Evolutionary conservation across 768 basidiomycete species (phyloP).

Genomic region (Leucosporidium creatinivorum): DNA sequence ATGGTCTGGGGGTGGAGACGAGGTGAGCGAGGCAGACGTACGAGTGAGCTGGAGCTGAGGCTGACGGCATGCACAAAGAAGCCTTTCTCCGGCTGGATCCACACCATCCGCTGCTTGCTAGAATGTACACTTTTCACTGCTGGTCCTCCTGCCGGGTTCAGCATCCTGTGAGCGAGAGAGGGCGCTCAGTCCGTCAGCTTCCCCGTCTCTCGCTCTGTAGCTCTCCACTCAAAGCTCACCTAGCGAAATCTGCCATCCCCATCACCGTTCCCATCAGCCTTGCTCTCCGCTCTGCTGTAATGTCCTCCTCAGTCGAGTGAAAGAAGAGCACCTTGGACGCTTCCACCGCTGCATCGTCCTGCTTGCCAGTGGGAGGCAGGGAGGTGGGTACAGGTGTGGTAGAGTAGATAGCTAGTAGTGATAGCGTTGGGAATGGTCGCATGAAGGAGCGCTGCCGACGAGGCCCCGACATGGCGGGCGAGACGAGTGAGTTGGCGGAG

Average conservation of each 20-base stretch:
- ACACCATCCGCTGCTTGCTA: constrained; percentile 20
- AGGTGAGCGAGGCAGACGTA: background rate
- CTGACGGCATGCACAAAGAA: constrained; percentile 21
- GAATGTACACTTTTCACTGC: constrained; percentile 9
- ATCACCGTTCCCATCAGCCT: constrained; percentile 22
- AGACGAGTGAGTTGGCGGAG: too few relatives aligned
- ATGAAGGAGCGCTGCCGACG: too few relatives aligned
- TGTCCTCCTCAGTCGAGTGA: background rate
- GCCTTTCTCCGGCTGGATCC: constrained; percentile 25
- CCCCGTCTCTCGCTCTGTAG: background rate
- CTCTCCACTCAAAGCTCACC: constrained; percentile 2
- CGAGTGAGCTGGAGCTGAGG: background rate
- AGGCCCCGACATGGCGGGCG: too few relatives aligned
- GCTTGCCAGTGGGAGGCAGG: background rate
- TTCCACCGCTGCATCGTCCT: constrained; percentile 17
- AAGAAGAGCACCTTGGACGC: constrained; percentile 19
- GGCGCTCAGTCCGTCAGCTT: background rate
- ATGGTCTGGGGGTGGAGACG: constrained; percentile 9
- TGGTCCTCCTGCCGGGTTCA: background rate
- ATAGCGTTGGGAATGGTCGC: constrained; percentile 10
- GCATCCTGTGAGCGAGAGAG: constrained; percentile 6
- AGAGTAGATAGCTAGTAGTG: constrained; percentile 18
- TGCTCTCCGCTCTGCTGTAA: background rate
- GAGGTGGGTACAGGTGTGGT: constrained; percentile 1
- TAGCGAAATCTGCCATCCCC: constrained; percentile 22